Evolutionary conservation across 2,329 filamentous ascomycete species (phyloP).

Genomic region (Phoma herbarum): DNA sequence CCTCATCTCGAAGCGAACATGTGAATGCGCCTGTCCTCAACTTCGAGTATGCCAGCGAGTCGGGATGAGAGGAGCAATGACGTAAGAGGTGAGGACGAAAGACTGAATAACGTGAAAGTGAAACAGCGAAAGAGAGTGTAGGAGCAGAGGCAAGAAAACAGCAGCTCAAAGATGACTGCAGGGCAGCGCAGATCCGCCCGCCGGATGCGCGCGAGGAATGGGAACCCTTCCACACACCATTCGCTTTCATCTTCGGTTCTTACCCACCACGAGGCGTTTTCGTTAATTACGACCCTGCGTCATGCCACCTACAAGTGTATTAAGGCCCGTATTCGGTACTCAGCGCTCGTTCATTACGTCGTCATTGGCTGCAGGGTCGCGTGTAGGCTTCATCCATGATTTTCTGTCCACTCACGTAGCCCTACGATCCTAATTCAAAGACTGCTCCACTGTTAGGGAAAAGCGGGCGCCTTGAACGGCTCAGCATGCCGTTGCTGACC

Average conservation of each 20-base stretch:
- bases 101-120: neutral
- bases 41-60: neutral
- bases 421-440: constrained; percentile 9
- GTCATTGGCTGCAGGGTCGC: constrained; percentile 3
- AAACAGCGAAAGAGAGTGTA: constrained; percentile 1
- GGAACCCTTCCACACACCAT: neutral
- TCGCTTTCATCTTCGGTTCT: constrained; percentile 4
- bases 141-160: constrained; percentile 7
- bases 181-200: constrained; percentile 10
- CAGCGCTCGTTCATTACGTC: neutral
- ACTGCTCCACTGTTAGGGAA: constrained; percentile 11
- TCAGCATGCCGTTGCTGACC: constrained; percentile 15
- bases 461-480: constrained; percentile 13
- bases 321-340: constrained; percentile 12
- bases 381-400: constrained; percentile 4
- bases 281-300: constrained; percentile 6
- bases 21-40: constrained; percentile 16
- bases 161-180: constrained; percentile 5
- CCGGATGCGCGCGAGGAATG: constrained; percentile 8
- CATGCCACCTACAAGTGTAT: neutral
- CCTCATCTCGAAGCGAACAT: constrained; percentile 36
- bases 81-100: neutral
- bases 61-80: neutral
- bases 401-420: constrained; percentile 7
- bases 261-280: constrained; percentile 2